phyloP scores from a whole-genome alignment of 345 rosid species.

The Rhodamnia rubescens region DNA sequence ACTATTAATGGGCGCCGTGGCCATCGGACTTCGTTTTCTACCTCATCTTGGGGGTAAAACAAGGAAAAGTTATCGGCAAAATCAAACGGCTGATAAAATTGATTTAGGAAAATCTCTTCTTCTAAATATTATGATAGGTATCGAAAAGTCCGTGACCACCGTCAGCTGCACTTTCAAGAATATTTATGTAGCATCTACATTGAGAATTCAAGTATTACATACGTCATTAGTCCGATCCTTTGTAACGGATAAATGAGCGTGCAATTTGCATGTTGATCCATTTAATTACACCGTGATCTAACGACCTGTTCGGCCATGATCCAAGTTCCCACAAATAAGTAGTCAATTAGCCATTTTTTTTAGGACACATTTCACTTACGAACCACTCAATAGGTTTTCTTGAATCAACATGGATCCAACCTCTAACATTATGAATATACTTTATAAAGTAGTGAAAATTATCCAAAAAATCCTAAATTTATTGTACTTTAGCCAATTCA shows the following conservation, averaged over 20 bases:
- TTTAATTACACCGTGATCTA: not conserved
- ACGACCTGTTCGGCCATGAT: not conserved
- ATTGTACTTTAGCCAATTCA: too few relatives aligned
- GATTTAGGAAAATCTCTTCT: not conserved
- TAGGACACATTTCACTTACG: not conserved
- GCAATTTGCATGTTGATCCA: not conserved
- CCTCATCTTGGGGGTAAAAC: too few relatives aligned
- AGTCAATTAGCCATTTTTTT: not conserved
- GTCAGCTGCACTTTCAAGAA: not conserved
- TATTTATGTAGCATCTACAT: not conserved
- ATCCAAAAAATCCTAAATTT: too few relatives aligned
- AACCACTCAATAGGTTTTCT: not conserved
- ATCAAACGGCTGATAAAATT: not conserved
- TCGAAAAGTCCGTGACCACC: not conserved
- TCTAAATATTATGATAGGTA: not conserved
- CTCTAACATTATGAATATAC: not conserved
- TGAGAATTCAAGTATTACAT: not conserved
- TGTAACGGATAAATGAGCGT: not conserved
- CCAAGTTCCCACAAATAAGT: not conserved
- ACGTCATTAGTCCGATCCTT: too few relatives aligned
- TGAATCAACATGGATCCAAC: not conserved
- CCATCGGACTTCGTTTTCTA: not conserved
- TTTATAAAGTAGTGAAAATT: too few relatives aligned
- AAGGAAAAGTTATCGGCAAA: not conserved
- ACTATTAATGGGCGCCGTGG: not conserved